Conservation (phyloP, 2,329 filamentous ascomycete species). For the Teratosphaeria gauchensis region DNA sequence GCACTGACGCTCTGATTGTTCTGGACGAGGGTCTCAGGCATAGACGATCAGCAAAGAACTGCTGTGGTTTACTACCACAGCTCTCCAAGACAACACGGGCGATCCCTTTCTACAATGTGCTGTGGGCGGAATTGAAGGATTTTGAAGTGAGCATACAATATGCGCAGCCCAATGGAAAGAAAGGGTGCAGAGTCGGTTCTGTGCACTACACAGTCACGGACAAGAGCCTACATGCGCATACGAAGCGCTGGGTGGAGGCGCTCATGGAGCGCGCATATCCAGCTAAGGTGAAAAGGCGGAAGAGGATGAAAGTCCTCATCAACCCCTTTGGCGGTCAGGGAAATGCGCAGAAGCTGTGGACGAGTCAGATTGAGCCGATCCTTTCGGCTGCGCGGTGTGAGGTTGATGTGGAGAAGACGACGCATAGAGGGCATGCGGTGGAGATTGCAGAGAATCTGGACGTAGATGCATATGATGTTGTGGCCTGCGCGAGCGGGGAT, state of each 20-base stretch:
- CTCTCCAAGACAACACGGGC: constrained; percentile 41
- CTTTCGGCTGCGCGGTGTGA: constrained; percentile 71
- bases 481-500: constrained; percentile 85
- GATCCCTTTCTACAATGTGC: constrained; percentile 72
- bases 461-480: constrained; percentile 69
- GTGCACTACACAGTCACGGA: constrained; percentile 51
- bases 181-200: constrained; percentile 51
- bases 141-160: constrained; percentile 61
- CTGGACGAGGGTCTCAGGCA: constrained; percentile 48
- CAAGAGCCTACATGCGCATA: constrained; percentile 40
- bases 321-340: constrained; percentile 89
- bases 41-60: constrained; percentile 36
- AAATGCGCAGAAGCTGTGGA: constrained; percentile 61
- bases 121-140: constrained; percentile 60
- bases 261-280: constrained; percentile 65
- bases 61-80: constrained; percentile 45
- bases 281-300: constrained; percentile 51
- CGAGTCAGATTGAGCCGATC: constrained; percentile 66
- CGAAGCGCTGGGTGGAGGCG: constrained; percentile 51
- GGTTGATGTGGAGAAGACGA: constrained; percentile 64
- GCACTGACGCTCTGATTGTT: constrained; percentile 51
- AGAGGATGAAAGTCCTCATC: constrained; percentile 76
- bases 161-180: constrained; percentile 46
- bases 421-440: constrained; percentile 63
- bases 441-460: constrained; percentile 69